Conservation (phyloP, 495 filamentous ascomycete genomes). For the Penicillium crystallinum region DNA sequence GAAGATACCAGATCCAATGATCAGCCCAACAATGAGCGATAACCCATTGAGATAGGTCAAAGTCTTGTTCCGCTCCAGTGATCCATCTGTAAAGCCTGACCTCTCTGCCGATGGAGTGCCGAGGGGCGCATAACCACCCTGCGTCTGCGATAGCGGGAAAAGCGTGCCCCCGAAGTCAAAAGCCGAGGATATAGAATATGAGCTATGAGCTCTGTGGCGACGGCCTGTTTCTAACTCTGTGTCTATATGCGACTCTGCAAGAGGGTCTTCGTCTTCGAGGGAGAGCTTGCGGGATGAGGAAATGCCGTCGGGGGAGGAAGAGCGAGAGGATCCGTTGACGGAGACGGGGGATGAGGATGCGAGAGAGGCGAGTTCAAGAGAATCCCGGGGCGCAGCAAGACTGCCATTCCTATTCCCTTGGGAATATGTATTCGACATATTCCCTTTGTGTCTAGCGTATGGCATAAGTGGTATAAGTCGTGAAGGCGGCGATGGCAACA, state of each 20-base stretch:
- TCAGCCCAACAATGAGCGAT: conserved; percentile 82
- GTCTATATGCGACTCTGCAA: conserved; percentile 51
- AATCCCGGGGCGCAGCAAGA: conserved; percentile 62
- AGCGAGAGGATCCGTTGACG: conserved; percentile 53
- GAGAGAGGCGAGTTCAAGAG: conserved; percentile 91
- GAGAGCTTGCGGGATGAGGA: conserved; percentile 89
- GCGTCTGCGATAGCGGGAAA: conserved; percentile 86
- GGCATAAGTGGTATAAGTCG: not conserved
- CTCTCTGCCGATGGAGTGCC: conserved; percentile 60
- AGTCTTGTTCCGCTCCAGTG: conserved; percentile 90
- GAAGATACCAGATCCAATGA: conserved; percentile 98
- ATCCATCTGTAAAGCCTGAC: conserved; percentile 42
- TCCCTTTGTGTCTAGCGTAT: conserved; percentile 9
- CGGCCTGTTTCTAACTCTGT: conserved; percentile 44
- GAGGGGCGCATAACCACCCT: conserved; percentile 74
- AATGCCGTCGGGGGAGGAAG: conserved; percentile 76
- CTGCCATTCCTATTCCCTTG: conserved; percentile 27
- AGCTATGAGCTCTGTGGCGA: conserved; percentile 52
- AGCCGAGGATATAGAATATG: conserved; percentile 84
- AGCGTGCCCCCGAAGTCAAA: conserved; percentile 92
- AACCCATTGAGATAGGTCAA: conserved; percentile 91
- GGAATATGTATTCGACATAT: conserved; percentile 35
- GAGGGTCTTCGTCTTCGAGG: conserved; percentile 78
- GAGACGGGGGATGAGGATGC: conserved; percentile 65
- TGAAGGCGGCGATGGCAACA: not conserved